Conservation (phyloP, 345 rosid genomes). For the Eucalyptus guilfoylei region DNA sequence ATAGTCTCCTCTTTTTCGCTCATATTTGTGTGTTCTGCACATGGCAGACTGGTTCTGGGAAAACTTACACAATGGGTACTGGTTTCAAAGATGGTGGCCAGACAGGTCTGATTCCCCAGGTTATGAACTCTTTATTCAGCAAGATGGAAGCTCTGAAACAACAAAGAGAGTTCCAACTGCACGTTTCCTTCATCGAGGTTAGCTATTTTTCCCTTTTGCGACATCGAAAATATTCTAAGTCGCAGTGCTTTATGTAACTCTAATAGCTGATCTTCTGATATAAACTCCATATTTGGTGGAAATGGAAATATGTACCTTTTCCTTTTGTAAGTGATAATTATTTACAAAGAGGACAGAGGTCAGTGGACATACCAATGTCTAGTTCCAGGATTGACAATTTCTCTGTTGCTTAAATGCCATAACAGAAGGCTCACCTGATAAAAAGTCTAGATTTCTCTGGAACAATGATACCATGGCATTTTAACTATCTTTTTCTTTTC, state of each 20-base stretch:
- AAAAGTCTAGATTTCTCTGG: neutral
- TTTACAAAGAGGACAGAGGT: neutral
- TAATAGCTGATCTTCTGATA: neutral
- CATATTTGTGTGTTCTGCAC: neutral
- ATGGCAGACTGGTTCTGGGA: conserved; percentile 94
- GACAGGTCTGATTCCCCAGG: conserved; percentile 79
- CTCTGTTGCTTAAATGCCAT: neutral
- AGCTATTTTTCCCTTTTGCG: neutral
- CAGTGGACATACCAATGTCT: neutral
- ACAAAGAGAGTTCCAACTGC: conserved; percentile 76
- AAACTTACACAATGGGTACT: conserved; percentile 99
- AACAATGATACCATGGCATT: neutral
- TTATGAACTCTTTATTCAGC: conserved; percentile 73
- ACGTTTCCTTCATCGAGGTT: conserved; percentile 97
- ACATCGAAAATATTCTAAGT: neutral
- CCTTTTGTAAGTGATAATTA: neutral
- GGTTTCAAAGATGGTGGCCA: conserved; percentile 73
- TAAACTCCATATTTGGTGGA: neutral
- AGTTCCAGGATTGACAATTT: neutral
- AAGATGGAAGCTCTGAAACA: conserved; percentile 73
- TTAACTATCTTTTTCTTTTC: neutral
- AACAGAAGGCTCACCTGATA: neutral
- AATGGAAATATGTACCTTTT: neutral
- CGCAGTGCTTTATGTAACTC: neutral
- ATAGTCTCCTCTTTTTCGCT: neutral